Evolutionary conservation across 768 basidiomycete genomes (phyloP), one percentile per base, ranked within the genome.

Genomic region (Suillus lakei): DNA sequence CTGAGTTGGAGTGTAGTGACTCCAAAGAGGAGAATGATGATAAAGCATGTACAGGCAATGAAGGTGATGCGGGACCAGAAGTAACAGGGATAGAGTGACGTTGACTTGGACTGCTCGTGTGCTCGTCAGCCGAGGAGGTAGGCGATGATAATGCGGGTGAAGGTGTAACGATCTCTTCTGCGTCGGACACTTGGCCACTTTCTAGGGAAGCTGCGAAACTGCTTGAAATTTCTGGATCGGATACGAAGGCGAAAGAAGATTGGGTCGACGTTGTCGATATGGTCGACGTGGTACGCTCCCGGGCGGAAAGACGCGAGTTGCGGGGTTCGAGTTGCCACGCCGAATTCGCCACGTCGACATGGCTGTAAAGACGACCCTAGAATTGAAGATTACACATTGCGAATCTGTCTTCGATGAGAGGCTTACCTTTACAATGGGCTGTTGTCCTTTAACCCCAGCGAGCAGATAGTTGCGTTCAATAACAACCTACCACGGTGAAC

Each of bases 201-300:
- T 92, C 92, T 4, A 93, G 83, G 34, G 92, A 93, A 7, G 91
- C 91, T 1, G 91, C 91, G 68, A 93, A 93, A 73, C 90, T 91
- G 77, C 91, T 93, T 5, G 92, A 92, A 60, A 93, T 90, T 68
- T 94, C 92, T 2, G 87, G 88, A 69, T 94, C 92, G n/a, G 92
- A 93, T 10, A 94, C 82, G 63, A 92, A 83, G 5, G 92, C 92
- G 70, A 88, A 94, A 0, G 92, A 94, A 23, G 92, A 94, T 34
- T 87, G 91, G 0, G 91, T 91, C 4, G 91, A 93, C 0, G 88
- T 79, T 2, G 91, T 91, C 10, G 92, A 93, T 7, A 88, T 80
- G 16, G 90, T 88, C 16, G 91, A 92, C 3, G 87, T 88, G 0
- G 92, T 93, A 23, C 91, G 88, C 65, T 90, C 91, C 70, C 92